Percentiles rank a stretch among this genome's conserved stretches.
Conservation (phyloP, 192 early-diverging fungal genomes). For the Coemansia sp. region DNA sequence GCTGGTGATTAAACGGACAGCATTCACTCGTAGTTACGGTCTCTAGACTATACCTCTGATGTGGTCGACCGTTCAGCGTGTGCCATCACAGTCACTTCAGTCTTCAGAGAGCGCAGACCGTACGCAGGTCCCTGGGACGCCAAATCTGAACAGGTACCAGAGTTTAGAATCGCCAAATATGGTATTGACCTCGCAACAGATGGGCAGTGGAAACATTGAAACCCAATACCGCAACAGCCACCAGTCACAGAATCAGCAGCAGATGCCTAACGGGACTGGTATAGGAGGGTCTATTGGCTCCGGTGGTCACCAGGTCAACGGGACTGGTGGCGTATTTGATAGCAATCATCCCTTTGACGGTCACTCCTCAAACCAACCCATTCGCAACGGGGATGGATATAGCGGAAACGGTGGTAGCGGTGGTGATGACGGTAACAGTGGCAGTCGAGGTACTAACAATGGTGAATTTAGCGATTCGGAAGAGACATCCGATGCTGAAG, state of each 20-base stretch:
- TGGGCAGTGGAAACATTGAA: not conserved
- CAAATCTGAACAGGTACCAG: conserved; percentile 11
- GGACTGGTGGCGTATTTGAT: too few species aligned
- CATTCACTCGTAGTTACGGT: too few species aligned
- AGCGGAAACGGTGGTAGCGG: not conserved
- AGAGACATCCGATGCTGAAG: conserved; percentile 14
- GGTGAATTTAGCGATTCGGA: conserved; percentile 7
- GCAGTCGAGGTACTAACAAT: not conserved
- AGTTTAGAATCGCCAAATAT: not conserved
- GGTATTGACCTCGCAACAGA: conserved; percentile 1
- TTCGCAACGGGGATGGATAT: not conserved
- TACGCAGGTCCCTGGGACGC: conserved; percentile 21
- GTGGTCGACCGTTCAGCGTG: conserved; percentile 44
- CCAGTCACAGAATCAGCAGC: conserved; percentile 6
- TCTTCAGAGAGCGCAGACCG: conserved; percentile 18
- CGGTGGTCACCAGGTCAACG: too few species aligned
- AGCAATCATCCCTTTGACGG: not conserved
- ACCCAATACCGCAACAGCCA: conserved; percentile 6
- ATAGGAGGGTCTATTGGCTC: too few species aligned
- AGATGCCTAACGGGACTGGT: conserved; percentile 5
- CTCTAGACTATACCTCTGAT: conserved; percentile 8
- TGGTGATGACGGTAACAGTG: conserved; percentile 1
- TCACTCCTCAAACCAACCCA: not conserved
- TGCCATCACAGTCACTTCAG: conserved; percentile 21
- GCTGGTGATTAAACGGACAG: too few species aligned